Evolutionary conservation across 768 basidiomycete species (phyloP), one percentile per base, ranked within the genome.

Genomic region (Termitomyces sp.): DNA sequence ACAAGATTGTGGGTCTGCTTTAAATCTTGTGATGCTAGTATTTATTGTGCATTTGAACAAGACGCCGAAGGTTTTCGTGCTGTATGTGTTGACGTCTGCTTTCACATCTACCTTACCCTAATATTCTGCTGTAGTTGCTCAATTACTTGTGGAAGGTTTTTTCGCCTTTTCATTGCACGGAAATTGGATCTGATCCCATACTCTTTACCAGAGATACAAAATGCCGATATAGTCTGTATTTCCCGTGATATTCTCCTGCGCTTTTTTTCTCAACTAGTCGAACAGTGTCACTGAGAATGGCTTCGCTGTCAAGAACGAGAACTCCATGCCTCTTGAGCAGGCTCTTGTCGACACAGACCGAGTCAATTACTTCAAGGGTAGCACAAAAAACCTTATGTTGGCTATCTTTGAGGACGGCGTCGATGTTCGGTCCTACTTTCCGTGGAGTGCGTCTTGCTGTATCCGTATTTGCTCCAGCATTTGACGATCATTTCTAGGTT

Each of bases 251-350:
- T 28, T 17, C 17, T 21, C 16, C 27, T 17, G 35, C 10, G 34
- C 25, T 30, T 54, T 46, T 30, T 54, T 27, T 44, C 19, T 44
- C 52, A 35, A 62, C 50, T 35, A 54, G 2, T 41, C 42, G 46
- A 32, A 49, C 27, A 85, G 83, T 62, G 82, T 88, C n/a, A 88
- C 85, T 2, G 85, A 89, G 71, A 89, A 88, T 63, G 84, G 86
- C 0, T 88, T 87, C 64, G 79, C 85, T 11, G 82, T 88, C 51
- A 86, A 85, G 66, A 76, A 80, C 57, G 87, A 88, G 67, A 78
- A 73, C 65, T 68, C 63, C 45, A 74, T 80, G 70, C 71, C 84
- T 2, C 62, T 81, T 7, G 79, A 81, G 54, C 70, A 81, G 57
- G 83, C 80, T 10, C 59, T 84, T 25, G 68, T 79, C 25, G 86